These are phyloP conservation scores for Coffea canephora DNA, from an alignment of 257 asterid genomes.

Conservation along the genomic window DNA sequence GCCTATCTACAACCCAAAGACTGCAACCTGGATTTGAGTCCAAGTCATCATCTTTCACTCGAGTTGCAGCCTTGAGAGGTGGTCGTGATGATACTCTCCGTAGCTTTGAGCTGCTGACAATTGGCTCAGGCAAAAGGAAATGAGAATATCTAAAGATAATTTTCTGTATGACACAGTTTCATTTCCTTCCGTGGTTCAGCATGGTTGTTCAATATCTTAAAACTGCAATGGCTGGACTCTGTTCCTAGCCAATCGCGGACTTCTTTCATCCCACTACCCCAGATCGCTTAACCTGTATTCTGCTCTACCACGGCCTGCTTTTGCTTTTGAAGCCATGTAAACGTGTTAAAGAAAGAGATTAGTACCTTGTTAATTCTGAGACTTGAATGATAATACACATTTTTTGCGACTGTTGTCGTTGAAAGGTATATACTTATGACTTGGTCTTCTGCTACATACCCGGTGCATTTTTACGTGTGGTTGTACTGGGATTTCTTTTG, in stretches of 20 bases:
- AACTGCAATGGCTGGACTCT: background rate
- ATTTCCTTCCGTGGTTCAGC: background rate
- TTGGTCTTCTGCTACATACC: background rate
- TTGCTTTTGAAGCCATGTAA: conserved; percentile 1
- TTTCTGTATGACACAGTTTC: background rate
- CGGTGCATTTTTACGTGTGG: background rate
- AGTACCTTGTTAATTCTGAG: background rate
- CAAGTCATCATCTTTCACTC: conserved; percentile 63
- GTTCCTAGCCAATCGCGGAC: background rate
- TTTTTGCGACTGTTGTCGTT: background rate
- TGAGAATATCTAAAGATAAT: conserved; percentile 14
- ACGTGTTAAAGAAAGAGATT: background rate
- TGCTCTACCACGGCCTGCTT: conserved; percentile 10
- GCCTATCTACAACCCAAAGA: conserved; percentile 51
- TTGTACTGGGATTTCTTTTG: background rate
- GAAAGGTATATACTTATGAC: background rate
- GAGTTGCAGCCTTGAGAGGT: conserved; percentile 56
- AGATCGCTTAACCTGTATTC: background rate
- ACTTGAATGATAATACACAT: background rate
- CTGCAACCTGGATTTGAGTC: conserved; percentile 63
- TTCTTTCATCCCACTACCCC: background rate
- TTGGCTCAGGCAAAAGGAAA: conserved; percentile 76
- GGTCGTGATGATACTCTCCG: conserved; percentile 67
- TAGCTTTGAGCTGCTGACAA: conserved; percentile 78
- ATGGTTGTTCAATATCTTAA: background rate